Percentiles rank a stretch among this genome's conserved stretches.
These are phyloP conservation scores for Trichoderma afroharzianum DNA, from an alignment of 2,329 filamentous ascomycete genomes.

Conservation along the genomic window DNA sequence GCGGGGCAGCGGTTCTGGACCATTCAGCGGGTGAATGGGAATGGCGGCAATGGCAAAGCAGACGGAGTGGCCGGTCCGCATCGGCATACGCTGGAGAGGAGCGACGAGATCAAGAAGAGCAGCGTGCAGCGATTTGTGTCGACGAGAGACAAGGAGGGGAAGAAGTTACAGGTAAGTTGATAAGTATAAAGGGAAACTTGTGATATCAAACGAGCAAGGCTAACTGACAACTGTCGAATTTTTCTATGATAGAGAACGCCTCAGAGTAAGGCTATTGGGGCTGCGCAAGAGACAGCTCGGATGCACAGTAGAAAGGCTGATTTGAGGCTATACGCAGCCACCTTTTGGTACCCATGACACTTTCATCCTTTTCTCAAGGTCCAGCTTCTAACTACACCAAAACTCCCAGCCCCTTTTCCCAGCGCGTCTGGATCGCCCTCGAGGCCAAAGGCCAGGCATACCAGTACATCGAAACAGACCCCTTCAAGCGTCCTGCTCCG, in stretches of 20 bases:
- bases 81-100: slow-evolving; percentile 68
- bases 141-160: slow-evolving; percentile 62
- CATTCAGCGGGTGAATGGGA: slow-evolving; percentile 74
- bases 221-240: no score
- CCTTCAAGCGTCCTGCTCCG: slow-evolving; percentile 64
- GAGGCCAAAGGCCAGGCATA: slow-evolving; percentile 76
- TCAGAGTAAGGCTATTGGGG: slow-evolving; percentile 68
- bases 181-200: not conserved
- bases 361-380: slow-evolving; percentile 23
- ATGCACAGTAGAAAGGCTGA: slow-evolving; percentile 67
- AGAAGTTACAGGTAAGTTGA: slow-evolving; percentile 41
- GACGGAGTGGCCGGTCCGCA: slow-evolving; percentile 70
- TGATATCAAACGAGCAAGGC: not conserved
- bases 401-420: slow-evolving; percentile 67
- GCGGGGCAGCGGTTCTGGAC: slow-evolving; percentile 62
- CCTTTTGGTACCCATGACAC: slow-evolving; percentile 62
- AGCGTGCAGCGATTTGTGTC: slow-evolving; percentile 65
- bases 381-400: not conserved
- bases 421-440: slow-evolving; percentile 84
- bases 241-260: slow-evolving; percentile 61
- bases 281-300: slow-evolving; percentile 64
- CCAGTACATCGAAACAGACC: slow-evolving; percentile 83
- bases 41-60: slow-evolving; percentile 67
- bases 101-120: slow-evolving; percentile 78
- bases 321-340: slow-evolving; percentile 76